Evolutionary conservation across 495 filamentous ascomycete species (phyloP), one percentile per base, ranked within the genome.

Genomic region (Aspergillus nanangensis): DNA sequence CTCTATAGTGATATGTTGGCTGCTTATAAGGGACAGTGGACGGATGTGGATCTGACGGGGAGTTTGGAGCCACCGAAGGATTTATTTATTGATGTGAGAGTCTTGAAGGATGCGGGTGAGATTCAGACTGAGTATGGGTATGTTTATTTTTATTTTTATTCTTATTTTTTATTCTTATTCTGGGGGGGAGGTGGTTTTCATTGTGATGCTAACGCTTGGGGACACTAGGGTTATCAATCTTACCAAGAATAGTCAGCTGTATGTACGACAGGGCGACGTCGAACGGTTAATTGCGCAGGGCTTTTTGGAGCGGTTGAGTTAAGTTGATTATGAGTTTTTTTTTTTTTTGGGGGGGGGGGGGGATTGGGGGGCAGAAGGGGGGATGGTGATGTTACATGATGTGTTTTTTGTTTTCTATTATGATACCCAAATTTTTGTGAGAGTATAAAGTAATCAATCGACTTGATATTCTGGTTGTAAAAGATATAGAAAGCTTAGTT

Each of bases 91-190:
- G 94, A 99, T 67, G 94, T 99, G 40, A 74, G 94, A 44, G 94
- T 97, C 41, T 66, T 99, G 50, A 96, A 93, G 61, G 93, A 99
- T 72, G 94, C 92, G 34, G 94, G 94, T 19, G 93, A 97, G 74
- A 95, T 99, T 51, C 93, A 99, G 70, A 99, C 94, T 9, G 94
- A 99, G 72, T 99, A 97, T 65, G 94, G 94, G 89, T 96, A 78
- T 62, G 81, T 67, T 47, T 34, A 37, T 46, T 15, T 20, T 37
- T 51, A 5, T 27, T 23, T 45, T 19, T 45, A 21, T 15, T 38
- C 38, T 25, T 24, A 18, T 41, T 32, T 47, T 43, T 41, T 18
- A 20, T 39, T 17, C 4, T 50, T 51, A 9, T 29, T 29, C 25
- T 29, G 25, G 25, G 25, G 5, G 25, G 11, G 25, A n/a, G n/a